Conservation (phyloP, 805 yeast genomes). For the Debaryomyces tyrocola region DNA sequence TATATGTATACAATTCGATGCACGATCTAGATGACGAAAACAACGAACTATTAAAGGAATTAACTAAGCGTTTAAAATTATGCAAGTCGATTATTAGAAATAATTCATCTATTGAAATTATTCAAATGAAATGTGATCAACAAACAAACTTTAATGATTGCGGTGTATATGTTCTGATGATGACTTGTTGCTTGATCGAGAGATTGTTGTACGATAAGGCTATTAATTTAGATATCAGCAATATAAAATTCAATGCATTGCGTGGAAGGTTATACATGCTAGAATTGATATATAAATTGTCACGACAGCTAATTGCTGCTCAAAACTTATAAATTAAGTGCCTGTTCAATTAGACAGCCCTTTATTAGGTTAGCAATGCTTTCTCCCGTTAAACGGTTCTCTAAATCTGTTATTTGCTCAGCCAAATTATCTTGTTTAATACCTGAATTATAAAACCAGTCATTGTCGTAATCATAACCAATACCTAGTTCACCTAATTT, state of each 20-base stretch:
- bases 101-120: constrained; percentile 22
- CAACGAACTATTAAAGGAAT: constrained; percentile 26
- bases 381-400: constrained; percentile 17
- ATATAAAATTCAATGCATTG: constrained; percentile 47
- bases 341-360: constrained; percentile 25
- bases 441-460: constrained; percentile 22
- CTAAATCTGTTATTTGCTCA: constrained; percentile 13
- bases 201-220: constrained; percentile 22
- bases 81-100: constrained; percentile 22
- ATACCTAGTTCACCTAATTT: constrained; percentile 27
- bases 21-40: constrained; percentile 32
- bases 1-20: constrained; percentile 64
- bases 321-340: constrained; percentile 9
- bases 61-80: constrained; percentile 19
- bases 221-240: constrained; percentile 39
- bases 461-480: constrained; percentile 24
- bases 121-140: constrained; percentile 49
- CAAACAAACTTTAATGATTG: constrained; percentile 69
- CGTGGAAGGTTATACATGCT: constrained; percentile 46
- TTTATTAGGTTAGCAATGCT: constrained; percentile 27
- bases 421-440: constrained; percentile 1
- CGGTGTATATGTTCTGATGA: constrained; percentile 49
- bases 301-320: neutral
- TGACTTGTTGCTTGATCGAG: constrained; percentile 32
- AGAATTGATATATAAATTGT: constrained; percentile 17